Conservation (phyloP, 1,284 basidiomycete species). For the Irpex sp. region DNA sequence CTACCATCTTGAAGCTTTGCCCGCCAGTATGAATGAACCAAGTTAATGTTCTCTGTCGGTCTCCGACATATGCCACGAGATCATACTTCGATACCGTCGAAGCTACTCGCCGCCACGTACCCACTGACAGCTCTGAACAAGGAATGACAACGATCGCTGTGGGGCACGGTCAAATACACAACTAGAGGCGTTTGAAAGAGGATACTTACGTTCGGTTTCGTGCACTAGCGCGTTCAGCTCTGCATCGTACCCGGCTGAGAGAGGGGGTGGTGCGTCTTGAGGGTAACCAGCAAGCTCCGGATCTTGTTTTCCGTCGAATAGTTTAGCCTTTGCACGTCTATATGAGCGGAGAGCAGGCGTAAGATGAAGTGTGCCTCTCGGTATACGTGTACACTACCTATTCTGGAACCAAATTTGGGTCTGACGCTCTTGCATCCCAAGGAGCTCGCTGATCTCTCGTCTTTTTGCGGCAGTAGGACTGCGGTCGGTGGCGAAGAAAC, state of each 20-base stretch:
- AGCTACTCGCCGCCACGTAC: slow-evolving; percentile 72
- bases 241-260: slow-evolving; percentile 49
- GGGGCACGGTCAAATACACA: slow-evolving; percentile 2
- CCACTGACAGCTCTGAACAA: slow-evolving; percentile 69
- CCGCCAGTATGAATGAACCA: slow-evolving; percentile 77
- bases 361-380: background rate
- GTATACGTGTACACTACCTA: slow-evolving; percentile 39
- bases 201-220: slow-evolving; percentile 62
- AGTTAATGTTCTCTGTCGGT: slow-evolving; percentile 55
- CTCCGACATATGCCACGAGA: slow-evolving; percentile 71
- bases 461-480: slow-evolving; percentile 68
- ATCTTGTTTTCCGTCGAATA: slow-evolving; percentile 54
- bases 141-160: slow-evolving; percentile 72
- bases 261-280: slow-evolving; percentile 49
- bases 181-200: background rate
- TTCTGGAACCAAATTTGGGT: slow-evolving; percentile 89
- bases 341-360: background rate
- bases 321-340: slow-evolving; percentile 78
- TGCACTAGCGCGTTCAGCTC: slow-evolving; percentile 65
- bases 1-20: slow-evolving; percentile 78
- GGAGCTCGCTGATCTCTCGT: slow-evolving; percentile 66
- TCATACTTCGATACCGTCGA: slow-evolving; percentile 53
- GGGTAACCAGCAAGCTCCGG: slow-evolving; percentile 37
- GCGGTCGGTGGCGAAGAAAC: slow-evolving; percentile 61
- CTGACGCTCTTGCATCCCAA: slow-evolving; percentile 84